Evolutionary conservation across 139 green algal species (phyloP).

Genomic region (Klebsormidium nitens): DNA sequence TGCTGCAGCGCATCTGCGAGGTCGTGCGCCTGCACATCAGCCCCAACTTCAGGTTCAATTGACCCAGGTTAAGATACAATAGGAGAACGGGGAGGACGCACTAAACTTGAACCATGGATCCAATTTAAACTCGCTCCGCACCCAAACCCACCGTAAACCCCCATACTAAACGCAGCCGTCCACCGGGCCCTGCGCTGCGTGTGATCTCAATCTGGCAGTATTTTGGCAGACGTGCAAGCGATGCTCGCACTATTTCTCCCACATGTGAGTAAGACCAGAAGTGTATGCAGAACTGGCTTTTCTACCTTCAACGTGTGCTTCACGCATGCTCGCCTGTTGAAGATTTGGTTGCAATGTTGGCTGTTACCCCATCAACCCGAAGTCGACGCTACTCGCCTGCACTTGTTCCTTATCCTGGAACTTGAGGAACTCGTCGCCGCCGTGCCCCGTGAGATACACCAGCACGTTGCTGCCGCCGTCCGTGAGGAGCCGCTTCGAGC

Average conservation of each 20-base stretch:
- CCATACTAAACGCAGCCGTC: background rate
- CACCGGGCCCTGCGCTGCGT: conserved; percentile 41
- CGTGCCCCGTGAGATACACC: conserved; percentile 56
- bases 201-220: conserved; percentile 3
- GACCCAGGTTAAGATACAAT: background rate
- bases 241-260: background rate
- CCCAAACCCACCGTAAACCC: background rate
- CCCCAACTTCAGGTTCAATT: background rate
- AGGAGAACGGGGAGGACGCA: background rate
- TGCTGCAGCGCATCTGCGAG: conserved; percentile 54
- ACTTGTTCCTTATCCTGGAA: conserved; percentile 60
- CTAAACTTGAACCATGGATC: background rate
- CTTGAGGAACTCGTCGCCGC: conserved; percentile 92
- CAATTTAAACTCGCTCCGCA: background rate
- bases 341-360: conserved; percentile 46
- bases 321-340: background rate
- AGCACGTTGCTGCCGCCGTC: conserved; percentile 73
- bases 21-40: conserved; percentile 43
- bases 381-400: background rate
- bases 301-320: background rate
- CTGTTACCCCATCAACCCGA: conserved; percentile 25
- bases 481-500: conserved; percentile 70
- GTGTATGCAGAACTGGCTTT: background rate
- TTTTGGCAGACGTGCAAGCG: too few relatives aligned
- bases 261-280: background rate